phyloP scores from a whole-genome alignment of 441 rosid genomes.

The Populus tomentosa region DNA sequence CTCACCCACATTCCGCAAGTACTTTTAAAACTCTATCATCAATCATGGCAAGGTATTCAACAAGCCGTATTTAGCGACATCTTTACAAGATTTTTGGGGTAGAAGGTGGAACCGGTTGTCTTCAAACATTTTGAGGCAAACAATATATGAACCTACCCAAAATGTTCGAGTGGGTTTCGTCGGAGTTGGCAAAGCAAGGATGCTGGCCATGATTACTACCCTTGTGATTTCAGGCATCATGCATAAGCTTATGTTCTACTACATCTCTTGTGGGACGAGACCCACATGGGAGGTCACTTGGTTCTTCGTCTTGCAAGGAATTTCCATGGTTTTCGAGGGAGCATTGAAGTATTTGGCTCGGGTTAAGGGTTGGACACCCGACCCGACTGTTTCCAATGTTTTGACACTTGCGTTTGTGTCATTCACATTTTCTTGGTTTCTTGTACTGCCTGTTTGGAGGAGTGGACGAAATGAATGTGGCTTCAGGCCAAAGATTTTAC shows the following conservation, averaged over 20 bases:
- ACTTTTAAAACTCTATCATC: too few species aligned
- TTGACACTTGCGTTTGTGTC: conserved; percentile 21
- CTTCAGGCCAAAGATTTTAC: neutral
- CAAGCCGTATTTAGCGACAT: conserved; percentile 27
- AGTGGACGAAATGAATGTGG: conserved; percentile 15
- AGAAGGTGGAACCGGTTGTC: conserved; percentile 35
- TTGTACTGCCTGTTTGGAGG: conserved; percentile 26
- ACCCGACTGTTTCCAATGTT: neutral
- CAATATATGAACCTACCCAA: conserved; percentile 21
- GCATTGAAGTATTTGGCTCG: conserved; percentile 1
- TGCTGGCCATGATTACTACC: conserved; percentile 15
- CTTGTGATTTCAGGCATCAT: conserved; percentile 30
- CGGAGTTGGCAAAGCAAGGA: conserved; percentile 3
- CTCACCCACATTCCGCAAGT: neutral
- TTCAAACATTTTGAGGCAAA: conserved; percentile 23
- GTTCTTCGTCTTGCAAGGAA: conserved; percentile 32
- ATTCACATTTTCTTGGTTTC: conserved; percentile 18
- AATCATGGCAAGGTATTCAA: conserved; percentile 8
- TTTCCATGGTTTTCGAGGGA: conserved; percentile 24
- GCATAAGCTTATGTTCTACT: conserved; percentile 32
- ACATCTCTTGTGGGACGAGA: conserved; percentile 27
- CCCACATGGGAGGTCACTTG: conserved; percentile 35
- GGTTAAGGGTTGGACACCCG: conserved; percentile 19
- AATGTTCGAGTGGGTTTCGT: neutral
- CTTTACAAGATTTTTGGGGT: conserved; percentile 37